phyloP scores from a whole-genome alignment of 2,329 filamentous ascomycete genomes.

The Fusarium algeriense region DNA sequence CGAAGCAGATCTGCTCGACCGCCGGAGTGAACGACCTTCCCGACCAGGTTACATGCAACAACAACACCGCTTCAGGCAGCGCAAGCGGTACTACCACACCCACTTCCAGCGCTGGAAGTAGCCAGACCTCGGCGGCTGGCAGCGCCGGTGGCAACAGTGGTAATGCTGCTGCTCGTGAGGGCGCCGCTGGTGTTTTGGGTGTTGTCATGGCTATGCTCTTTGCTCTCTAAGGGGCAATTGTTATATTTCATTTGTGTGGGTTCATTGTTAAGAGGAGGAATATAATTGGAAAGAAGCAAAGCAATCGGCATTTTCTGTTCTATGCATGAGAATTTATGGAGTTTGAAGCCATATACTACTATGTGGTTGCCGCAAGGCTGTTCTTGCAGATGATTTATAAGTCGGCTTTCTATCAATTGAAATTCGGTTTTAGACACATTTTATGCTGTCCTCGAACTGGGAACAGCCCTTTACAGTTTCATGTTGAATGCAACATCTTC shows the following conservation, averaged over 20 bases:
- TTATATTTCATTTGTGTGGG: neutral
- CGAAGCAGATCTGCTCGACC: constrained; percentile 55
- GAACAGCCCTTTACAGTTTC: neutral
- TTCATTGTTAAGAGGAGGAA: constrained; percentile 9
- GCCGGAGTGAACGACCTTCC: constrained; percentile 52
- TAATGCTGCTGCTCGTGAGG: constrained; percentile 29
- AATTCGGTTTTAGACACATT: neutral
- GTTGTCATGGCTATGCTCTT: constrained; percentile 47
- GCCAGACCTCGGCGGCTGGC: constrained; percentile 1
- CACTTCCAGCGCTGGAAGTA: constrained; percentile 20
- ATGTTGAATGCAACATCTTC: neutral
- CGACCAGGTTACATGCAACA: constrained; percentile 53
- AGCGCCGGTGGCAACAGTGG: neutral
- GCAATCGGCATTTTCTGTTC: constrained; percentile 13
- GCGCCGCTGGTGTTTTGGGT: constrained; percentile 43
- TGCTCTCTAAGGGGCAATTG: constrained; percentile 42
- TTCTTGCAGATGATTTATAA: constrained; percentile 6
- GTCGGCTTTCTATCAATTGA: neutral
- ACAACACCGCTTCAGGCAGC: constrained; percentile 19
- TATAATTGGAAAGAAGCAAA: neutral
- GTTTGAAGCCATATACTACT: constrained; percentile 27
- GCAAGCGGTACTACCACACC: constrained; percentile 12
- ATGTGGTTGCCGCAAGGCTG: constrained; percentile 17
- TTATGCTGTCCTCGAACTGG: neutral
- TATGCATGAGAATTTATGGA: constrained; percentile 21